Percentiles rank a stretch among this genome's conserved stretches.
These are phyloP conservation scores for Colletotrichum cordylinicola DNA, from an alignment of 2,329 filamentous ascomycete species.

Conservation along the genomic window DNA sequence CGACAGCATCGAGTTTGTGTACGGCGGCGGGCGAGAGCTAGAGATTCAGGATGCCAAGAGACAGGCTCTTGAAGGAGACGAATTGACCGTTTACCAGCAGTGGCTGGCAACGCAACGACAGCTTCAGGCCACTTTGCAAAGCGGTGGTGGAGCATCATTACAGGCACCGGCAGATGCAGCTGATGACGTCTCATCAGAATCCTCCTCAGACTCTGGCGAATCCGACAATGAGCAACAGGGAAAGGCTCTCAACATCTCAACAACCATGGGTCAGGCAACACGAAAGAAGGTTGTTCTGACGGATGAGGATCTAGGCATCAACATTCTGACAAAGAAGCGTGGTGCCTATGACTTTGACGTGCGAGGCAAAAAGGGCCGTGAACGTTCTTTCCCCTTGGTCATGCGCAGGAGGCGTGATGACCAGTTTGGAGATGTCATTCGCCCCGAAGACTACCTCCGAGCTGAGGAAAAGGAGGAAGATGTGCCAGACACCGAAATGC, in stretches of 20 bases:
- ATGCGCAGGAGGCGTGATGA: conserved; percentile 81
- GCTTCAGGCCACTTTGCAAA: conserved; percentile 80
- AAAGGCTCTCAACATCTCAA: conserved; percentile 87
- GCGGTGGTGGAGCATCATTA: conserved; percentile 69
- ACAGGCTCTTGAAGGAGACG: conserved; percentile 74
- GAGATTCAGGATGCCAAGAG: conserved; percentile 66
- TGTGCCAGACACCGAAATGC: conserved; percentile 63
- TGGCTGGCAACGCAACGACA: conserved; percentile 90
- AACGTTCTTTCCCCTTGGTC: conserved; percentile 89
- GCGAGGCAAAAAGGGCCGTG: conserved; percentile 86
- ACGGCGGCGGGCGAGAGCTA: conserved; percentile 67
- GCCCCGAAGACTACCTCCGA: conserved; percentile 90
- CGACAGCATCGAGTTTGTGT: conserved; percentile 70
- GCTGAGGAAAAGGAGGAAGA: conserved; percentile 89
- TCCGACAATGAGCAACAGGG: conserved; percentile 91
- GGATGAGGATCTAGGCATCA: conserved; percentile 91
- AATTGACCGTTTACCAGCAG: conserved; percentile 85
- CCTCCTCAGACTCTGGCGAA: conserved; percentile 85
- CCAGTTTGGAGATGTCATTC: conserved; percentile 93
- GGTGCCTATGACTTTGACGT: conserved; percentile 95
- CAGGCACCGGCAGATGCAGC: conserved; percentile 76
- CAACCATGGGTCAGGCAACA: conserved; percentile 81
- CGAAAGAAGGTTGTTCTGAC: conserved; percentile 86
- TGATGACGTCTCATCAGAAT: conserved; percentile 86
- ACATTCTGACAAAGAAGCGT: conserved; percentile 86